Base-by-base conservation (phyloP, 2,329 filamentous ascomycete genomes). In the Trichoderma sp. region DNA sequence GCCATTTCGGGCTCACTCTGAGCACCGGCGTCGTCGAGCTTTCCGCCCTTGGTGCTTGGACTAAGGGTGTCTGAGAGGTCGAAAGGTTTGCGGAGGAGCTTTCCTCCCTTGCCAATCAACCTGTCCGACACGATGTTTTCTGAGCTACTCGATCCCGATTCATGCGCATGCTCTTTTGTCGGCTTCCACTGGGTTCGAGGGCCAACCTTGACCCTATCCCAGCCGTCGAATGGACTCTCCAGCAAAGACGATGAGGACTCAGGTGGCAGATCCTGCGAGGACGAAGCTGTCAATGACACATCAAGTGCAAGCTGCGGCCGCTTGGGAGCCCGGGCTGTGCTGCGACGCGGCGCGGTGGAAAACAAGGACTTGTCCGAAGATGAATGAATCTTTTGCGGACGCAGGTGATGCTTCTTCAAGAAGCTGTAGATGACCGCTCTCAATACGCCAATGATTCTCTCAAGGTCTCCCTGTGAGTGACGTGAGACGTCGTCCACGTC, bases 351-450 rank as follows among this genome's bases (percentile, higher is more conserved):
- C 5, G 69, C 64, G 1, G 74, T 73, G 2, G 72, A 75, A 55
- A 72, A 69, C 1, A 69, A 55, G 1, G 71, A 71, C 24, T 70
- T 65, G 2, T 75, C 69, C 1, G 67, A 52, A 1, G 70, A 68
- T 5, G 71, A 15, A 2, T 69, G 70, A 15, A 73, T 63, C 17
- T 70, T 74, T 50, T 76, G 81, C 10, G 90, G 88, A 4, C 83
- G 82, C 69, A 94, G 89, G 67, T 90, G 82, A 71, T 95, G 83
- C 30, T 88, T 87, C 63, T 85, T 86, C 7, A 98, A 78, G 76
- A 96, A 97, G 66, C 92, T 87, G 56, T 83, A 84, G 28, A 91
- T 81, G 73, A 93, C 85, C 0, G 86, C 87, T 57, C 83, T 82
- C 10, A 97, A 72, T 3, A 97, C 80, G 50, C 90, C 85, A n/a